Base-by-base conservation (phyloP, 2,329 filamentous ascomycete species). In the Diaporthe capsici region DNA sequence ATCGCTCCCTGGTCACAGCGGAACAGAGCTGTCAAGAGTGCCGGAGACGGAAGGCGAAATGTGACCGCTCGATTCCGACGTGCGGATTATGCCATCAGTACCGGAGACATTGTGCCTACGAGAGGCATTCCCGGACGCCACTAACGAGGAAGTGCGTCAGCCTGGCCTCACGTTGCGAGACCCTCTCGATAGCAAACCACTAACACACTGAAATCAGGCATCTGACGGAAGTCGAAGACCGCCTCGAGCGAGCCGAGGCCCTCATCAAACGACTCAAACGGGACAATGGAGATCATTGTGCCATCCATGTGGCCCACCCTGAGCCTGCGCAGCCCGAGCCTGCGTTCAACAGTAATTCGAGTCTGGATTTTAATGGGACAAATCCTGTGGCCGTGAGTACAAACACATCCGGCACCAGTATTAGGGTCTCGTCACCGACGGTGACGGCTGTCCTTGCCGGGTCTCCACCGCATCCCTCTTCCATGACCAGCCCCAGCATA, bases 71-170 rank as follows among this genome's bases (percentile, higher is more conserved):
- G 3, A 79, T 85, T 34, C 84, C 84, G 10, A 83, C 80, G 2
- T 86, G 84, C 75, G 80, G 81, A 49, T 78, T 84, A 17, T 88
- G 86, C 77, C 78, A 83, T 60, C 84, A 84, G 73, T 86, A 87
- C 77, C 82, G 84, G 57, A 81, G 87, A 17, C 84, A 86, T 75
- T 89, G 87, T 76, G 80, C 87, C 8, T 89, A 88, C 72, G 87
- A 88, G 77, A 86, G 85, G 77, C 84, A 87, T 67, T 82, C 83
- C 20, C 83, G 84, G 55, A 88, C 87, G 12, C 87, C 87, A 8
- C 80, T 88, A 75, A 89, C 87, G 5, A 82, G 87, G 51, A 87
- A 84, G 82, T 84, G 83, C 49, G 83, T 72, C 44, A 6, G 55
- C 31, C 31, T 37, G 3, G 37, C 31, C 13, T 55, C 51, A 31